Evolutionary conservation across 305 asterid species (phyloP).

Genomic region (Plantago rigida): DNA sequence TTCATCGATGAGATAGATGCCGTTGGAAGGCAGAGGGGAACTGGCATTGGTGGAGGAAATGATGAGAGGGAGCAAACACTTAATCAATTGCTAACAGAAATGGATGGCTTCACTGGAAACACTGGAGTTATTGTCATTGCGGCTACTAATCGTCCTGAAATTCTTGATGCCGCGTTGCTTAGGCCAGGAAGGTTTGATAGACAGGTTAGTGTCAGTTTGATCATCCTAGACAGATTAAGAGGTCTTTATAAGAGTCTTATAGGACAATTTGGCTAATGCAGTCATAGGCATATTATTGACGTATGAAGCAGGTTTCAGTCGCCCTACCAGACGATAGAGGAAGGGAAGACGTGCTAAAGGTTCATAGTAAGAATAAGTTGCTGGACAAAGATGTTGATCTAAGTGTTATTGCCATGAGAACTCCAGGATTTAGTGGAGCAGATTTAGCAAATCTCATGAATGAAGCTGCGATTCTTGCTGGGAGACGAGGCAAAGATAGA

Average conservation of each 20-base stretch:
- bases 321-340: slow-evolving; percentile 57
- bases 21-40: slow-evolving; percentile 64
- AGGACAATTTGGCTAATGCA: neutral
- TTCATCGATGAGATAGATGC: slow-evolving; percentile 75
- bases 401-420: slow-evolving; percentile 55
- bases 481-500: slow-evolving; percentile 44
- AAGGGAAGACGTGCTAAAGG: slow-evolving; percentile 50
- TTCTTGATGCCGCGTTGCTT: slow-evolving; percentile 66
- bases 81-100: slow-evolving; percentile 57
- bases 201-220: slow-evolving; percentile 32
- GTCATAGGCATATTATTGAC: neutral
- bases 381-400: slow-evolving; percentile 41
- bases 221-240: neutral
- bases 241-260: no score
- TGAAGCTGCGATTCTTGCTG: slow-evolving; percentile 73
- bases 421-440: slow-evolving; percentile 74
- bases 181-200: slow-evolving; percentile 72
- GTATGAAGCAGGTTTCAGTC: slow-evolving; percentile 37
- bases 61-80: slow-evolving; percentile 75
- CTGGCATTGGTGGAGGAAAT: slow-evolving; percentile 71
- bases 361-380: slow-evolving; percentile 46
- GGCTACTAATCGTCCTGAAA: slow-evolving; percentile 64
- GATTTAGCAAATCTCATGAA: slow-evolving; percentile 69
- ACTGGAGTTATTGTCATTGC: slow-evolving; percentile 60
- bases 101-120: slow-evolving; percentile 63